phyloP scores from a whole-genome alignment of 345 rosid species.

The Citrus medica region DNA sequence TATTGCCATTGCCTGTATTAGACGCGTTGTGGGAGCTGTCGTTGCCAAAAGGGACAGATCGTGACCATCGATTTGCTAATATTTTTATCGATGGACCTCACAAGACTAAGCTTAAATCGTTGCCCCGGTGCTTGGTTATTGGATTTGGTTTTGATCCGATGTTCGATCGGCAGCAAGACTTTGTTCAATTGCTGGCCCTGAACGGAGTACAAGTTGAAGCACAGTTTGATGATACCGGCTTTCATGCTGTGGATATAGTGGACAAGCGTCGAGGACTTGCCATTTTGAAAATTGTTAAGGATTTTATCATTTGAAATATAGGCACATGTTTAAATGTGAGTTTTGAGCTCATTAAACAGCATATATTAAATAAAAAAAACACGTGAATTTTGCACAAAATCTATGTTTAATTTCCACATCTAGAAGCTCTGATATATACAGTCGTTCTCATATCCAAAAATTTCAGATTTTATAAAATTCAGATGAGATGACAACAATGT shows the following conservation, averaged over 20 bases:
- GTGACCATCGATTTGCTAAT: slow-evolving; percentile 40
- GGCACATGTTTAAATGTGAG: too few relatives aligned
- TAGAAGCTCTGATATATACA: too few relatives aligned
- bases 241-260: slow-evolving; percentile 16
- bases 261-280: slow-evolving; percentile 11
- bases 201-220: slow-evolving; percentile 27
- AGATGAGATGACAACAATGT: too few relatives aligned
- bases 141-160: slow-evolving; percentile 19
- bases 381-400: too few relatives aligned
- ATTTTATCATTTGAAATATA: slow-evolving; percentile 14
- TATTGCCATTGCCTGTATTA: slow-evolving; percentile 20
- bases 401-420: too few relatives aligned
- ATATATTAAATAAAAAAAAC: too few relatives aligned
- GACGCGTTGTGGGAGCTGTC: slow-evolving; percentile 37
- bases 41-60: slow-evolving; percentile 34
- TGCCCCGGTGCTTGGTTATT: slow-evolving; percentile 21
- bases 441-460: too few relatives aligned
- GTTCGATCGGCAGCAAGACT: slow-evolving; percentile 25
- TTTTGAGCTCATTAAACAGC: too few relatives aligned
- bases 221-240: slow-evolving; percentile 19
- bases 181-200: slow-evolving; percentile 18
- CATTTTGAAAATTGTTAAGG: slow-evolving; percentile 2
- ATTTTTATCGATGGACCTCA: slow-evolving; percentile 15
- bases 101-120: slow-evolving; percentile 2
- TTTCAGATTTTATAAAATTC: too few relatives aligned